phyloP scores from a whole-genome alignment of 2,329 filamentous ascomycete species.

The Aspergillus sp. region DNA sequence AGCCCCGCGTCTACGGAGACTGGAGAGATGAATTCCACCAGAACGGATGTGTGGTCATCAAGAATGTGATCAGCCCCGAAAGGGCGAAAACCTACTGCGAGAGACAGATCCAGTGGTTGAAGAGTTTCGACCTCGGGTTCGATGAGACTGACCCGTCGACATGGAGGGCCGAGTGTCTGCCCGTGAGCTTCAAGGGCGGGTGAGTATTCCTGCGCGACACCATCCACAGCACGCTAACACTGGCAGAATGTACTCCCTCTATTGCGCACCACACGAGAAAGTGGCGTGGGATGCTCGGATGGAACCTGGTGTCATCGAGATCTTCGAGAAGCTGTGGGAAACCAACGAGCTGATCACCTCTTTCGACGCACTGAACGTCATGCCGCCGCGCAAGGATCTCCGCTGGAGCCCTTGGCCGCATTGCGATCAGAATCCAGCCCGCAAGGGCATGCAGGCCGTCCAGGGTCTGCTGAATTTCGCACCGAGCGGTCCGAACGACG shows the following conservation, averaged over 20 bases:
- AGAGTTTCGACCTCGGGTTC: conserved; percentile 42
- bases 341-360: conserved; percentile 20
- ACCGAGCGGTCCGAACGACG: conserved; percentile 47
- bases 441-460: conserved; percentile 37
- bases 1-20: conserved; percentile 27
- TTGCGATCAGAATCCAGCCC: conserved; percentile 41
- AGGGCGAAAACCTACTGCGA: conserved; percentile 39
- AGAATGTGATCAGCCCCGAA: conserved; percentile 38
- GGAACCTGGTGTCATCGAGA: conserved; percentile 41
- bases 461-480: conserved; percentile 47
- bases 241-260: conserved; percentile 23
- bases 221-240: background rate
- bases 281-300: conserved; percentile 45
- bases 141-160: conserved; percentile 38
- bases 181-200: conserved; percentile 43
- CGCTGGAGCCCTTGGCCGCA: conserved; percentile 46
- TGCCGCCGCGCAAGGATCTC: conserved; percentile 41
- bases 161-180: conserved; percentile 45
- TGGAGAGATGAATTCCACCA: conserved; percentile 44
- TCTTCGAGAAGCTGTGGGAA: conserved; percentile 44
- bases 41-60: conserved; percentile 43
- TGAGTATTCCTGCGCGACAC: conserved; percentile 23
- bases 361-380: conserved; percentile 38
- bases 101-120: conserved; percentile 43
- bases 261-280: conserved; percentile 42